These are phyloP conservation scores for Pseudogymnoascus sp. DNA, from an alignment of 2,329 filamentous ascomycete genomes.

Conservation along the genomic window DNA sequence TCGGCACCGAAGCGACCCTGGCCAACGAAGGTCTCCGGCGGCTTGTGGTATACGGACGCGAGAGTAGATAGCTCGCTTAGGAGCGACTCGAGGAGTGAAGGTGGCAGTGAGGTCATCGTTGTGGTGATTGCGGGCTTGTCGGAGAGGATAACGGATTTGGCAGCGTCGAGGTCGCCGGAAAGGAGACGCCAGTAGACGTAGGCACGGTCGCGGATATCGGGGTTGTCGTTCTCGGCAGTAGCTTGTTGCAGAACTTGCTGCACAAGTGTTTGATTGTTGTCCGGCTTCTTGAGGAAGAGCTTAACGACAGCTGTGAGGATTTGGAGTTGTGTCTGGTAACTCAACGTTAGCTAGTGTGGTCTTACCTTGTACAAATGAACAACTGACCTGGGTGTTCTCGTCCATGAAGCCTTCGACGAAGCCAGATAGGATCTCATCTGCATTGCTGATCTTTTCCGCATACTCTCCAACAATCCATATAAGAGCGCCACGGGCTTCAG, in stretches of 20 bases:
- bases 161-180: conserved; percentile 81
- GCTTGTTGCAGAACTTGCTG: conserved; percentile 90
- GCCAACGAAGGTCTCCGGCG: conserved; percentile 94
- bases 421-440: conserved; percentile 81
- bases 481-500: conserved; percentile 76
- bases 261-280: conserved; percentile 81
- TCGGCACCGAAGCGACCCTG: conserved; percentile 90
- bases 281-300: conserved; percentile 92
- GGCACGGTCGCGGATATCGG: conserved; percentile 90
- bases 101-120: conserved; percentile 83
- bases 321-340: conserved; percentile 77
- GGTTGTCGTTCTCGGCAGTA: conserved; percentile 93
- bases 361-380: background rate
- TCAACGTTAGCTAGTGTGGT: conserved; percentile 14
- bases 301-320: conserved; percentile 97
- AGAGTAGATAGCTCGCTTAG: conserved; percentile 86
- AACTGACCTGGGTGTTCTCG: conserved; percentile 80
- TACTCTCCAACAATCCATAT: conserved; percentile 99
- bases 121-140: conserved; percentile 90
- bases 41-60: conserved; percentile 97
- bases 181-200: conserved; percentile 98
- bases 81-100: conserved; percentile 78
- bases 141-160: conserved; percentile 88
- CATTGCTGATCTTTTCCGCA: conserved; percentile 97
- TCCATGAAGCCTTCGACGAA: conserved; percentile 95